phyloP scores from a whole-genome alignment of 306 rosid species.

The Mucuna pruriens region DNA sequence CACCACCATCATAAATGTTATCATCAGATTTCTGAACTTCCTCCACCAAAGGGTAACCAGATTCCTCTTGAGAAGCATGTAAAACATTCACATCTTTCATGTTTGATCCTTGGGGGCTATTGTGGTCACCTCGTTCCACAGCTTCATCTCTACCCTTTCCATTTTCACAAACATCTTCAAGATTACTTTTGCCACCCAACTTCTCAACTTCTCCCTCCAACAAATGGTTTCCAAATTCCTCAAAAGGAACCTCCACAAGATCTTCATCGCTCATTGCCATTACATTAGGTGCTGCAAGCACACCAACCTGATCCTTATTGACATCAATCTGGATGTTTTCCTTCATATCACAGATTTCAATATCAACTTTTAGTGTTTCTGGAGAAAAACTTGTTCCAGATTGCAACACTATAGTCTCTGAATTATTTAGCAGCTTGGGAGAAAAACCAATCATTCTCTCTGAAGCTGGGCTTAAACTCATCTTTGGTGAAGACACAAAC shows the following conservation, averaged over 20 bases:
- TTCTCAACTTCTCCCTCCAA: conserved; percentile 9
- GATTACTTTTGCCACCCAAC: neutral
- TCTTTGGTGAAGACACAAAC: neutral
- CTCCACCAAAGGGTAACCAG: conserved; percentile 12
- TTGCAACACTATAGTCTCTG: neutral
- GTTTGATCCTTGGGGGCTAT: conserved; percentile 11
- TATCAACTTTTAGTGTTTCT: neutral
- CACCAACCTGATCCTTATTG: neutral
- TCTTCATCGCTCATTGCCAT: neutral
- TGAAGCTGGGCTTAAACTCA: neutral
- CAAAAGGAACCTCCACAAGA: neutral
- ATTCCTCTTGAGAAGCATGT: conserved; percentile 1
- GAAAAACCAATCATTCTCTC: neutral
- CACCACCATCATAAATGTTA: neutral
- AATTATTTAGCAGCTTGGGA: neutral
- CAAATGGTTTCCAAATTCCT: neutral
- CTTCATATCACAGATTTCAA: neutral
- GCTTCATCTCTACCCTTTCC: neutral
- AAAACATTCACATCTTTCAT: neutral
- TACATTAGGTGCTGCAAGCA: neutral
- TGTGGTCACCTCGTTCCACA: neutral
- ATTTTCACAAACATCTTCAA: neutral
- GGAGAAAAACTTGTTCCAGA: neutral
- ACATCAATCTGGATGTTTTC: neutral
- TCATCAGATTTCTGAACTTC: neutral